Evolutionary conservation across 2,329 filamentous ascomycete species (phyloP).

Genomic region (Claviceps purpurea): DNA sequence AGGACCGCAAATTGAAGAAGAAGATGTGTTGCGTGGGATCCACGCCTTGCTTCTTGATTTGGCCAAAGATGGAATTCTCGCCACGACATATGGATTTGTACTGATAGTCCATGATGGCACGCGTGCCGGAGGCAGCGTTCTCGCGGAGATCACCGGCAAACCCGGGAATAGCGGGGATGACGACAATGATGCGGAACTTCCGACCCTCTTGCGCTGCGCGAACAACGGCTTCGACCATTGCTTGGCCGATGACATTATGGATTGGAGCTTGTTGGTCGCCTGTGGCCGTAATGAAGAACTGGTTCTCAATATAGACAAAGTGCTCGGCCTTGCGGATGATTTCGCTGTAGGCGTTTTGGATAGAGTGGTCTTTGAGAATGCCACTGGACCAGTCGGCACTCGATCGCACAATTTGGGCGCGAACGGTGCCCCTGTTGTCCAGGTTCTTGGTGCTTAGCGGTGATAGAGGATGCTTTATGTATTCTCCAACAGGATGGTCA

Average conservation of each 20-base stretch:
- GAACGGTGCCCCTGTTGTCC: conserved; percentile 56
- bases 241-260: conserved; percentile 72
- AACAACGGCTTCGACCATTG: conserved; percentile 85
- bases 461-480: conserved; percentile 64
- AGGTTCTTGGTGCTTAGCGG: conserved; percentile 54
- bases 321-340: conserved; percentile 80
- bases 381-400: conserved; percentile 91
- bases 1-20: conserved; percentile 85
- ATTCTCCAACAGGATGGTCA: conserved; percentile 78
- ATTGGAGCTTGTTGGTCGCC: conserved; percentile 77
- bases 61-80: conserved; percentile 78
- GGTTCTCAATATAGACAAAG: conserved; percentile 95
- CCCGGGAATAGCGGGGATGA: conserved; percentile 85
- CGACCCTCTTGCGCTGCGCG: conserved; percentile 66
- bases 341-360: conserved; percentile 77
- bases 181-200: conserved; percentile 80
- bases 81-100: conserved; percentile 93
- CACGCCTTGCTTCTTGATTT: conserved; percentile 57
- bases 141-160: conserved; percentile 85
- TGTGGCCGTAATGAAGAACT: conserved; percentile 95
- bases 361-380: conserved; percentile 70
- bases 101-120: conserved; percentile 97
- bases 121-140: conserved; percentile 69
- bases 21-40: conserved; percentile 75
- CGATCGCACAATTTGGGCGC: conserved; percentile 77